Evolutionary conservation across 805 yeast species (phyloP).

Genomic region (Metschnikowia amazonensis): DNA sequence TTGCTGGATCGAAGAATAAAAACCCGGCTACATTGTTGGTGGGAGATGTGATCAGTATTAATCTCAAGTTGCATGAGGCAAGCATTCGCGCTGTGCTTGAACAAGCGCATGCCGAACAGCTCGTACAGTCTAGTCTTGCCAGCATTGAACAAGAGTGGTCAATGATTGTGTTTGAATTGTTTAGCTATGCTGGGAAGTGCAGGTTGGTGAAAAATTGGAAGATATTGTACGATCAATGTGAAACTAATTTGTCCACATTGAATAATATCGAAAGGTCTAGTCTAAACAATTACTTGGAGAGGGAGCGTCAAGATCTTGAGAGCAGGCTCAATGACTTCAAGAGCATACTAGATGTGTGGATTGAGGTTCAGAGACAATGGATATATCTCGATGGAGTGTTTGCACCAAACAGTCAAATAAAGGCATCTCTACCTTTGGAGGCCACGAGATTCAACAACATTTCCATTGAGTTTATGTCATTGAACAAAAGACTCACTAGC

Average conservation of each 20-base stretch:
- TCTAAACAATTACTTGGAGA: conserved; percentile 56
- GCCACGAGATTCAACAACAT: conserved; percentile 59
- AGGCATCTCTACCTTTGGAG: conserved; percentile 65
- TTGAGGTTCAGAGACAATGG: conserved; percentile 87
- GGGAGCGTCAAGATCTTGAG: conserved; percentile 53
- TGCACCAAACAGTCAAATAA: conserved; percentile 52
- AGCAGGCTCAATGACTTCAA: conserved; percentile 48
- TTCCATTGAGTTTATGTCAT: conserved; percentile 55
- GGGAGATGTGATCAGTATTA: conserved; percentile 60
- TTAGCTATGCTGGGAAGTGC: conserved; percentile 48
- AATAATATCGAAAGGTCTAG: conserved; percentile 69
- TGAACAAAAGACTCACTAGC: conserved; percentile 48
- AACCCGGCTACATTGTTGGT: conserved; percentile 35
- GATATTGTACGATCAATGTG: conserved; percentile 50
- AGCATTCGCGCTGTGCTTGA: conserved; percentile 47
- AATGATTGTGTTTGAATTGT: conserved; percentile 46
- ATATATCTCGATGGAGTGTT: conserved; percentile 79
- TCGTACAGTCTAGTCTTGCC: conserved; percentile 54
- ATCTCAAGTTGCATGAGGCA: conserved; percentile 43
- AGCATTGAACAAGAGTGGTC: conserved; percentile 58
- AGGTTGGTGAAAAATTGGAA: conserved; percentile 69
- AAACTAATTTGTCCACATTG: conserved; percentile 59
- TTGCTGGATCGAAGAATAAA: conserved; percentile 24
- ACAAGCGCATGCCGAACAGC: conserved; percentile 70
- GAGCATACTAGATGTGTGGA: conserved; percentile 62